Percentiles rank a stretch among this genome's conserved stretches.
These are phyloP conservation scores for Zarea fungicola DNA, from an alignment of 2,329 filamentous ascomycete genomes.

Conservation along the genomic window DNA sequence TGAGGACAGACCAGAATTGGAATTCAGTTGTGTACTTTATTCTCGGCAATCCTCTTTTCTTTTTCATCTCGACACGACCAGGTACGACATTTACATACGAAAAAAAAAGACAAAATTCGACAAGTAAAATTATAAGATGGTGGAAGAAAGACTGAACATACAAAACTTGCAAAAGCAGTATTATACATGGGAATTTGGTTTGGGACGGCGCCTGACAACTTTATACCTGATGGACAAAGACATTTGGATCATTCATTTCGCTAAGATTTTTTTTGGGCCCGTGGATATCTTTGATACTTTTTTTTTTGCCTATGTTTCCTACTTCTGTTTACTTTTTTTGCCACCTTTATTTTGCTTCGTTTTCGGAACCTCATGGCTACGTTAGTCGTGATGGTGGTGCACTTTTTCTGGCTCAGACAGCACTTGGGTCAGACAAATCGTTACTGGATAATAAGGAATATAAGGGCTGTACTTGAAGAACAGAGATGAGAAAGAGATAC, in stretches of 20 bases:
- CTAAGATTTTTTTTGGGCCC: slow-evolving; percentile 12
- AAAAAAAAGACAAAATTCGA: slow-evolving; percentile 8
- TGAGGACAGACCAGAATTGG: not conserved
- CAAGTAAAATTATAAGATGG: slow-evolving; percentile 5
- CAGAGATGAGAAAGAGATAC: slow-evolving; percentile 8
- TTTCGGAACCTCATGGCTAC: slow-evolving; percentile 1
- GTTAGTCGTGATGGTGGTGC: not conserved
- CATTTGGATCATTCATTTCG: slow-evolving; percentile 15
- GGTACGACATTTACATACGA: slow-evolving; percentile 3
- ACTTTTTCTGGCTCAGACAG: slow-evolving; percentile 8
- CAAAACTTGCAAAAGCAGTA: slow-evolving; percentile 14
- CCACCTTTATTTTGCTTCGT: slow-evolving; percentile 4
- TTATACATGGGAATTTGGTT: slow-evolving; percentile 8
- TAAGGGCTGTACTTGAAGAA: not conserved
- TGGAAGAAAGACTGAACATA: slow-evolving; percentile 7
- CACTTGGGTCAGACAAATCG: slow-evolving; percentile 6
- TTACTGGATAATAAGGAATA: slow-evolving; percentile 10
- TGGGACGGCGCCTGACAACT: slow-evolving; percentile 13
- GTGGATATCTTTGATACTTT: slow-evolving; percentile 13
- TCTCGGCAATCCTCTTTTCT: not conserved
- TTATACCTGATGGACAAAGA: slow-evolving; percentile 12
- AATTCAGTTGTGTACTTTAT: slow-evolving; percentile 7
- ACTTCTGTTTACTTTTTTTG: slow-evolving; percentile 8
- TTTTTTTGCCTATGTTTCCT: slow-evolving; percentile 14
- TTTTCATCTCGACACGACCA: slow-evolving; percentile 3